phyloP scores from a whole-genome alignment of 2,329 filamentous ascomycete genomes.

The Penicillium sp. region DNA sequence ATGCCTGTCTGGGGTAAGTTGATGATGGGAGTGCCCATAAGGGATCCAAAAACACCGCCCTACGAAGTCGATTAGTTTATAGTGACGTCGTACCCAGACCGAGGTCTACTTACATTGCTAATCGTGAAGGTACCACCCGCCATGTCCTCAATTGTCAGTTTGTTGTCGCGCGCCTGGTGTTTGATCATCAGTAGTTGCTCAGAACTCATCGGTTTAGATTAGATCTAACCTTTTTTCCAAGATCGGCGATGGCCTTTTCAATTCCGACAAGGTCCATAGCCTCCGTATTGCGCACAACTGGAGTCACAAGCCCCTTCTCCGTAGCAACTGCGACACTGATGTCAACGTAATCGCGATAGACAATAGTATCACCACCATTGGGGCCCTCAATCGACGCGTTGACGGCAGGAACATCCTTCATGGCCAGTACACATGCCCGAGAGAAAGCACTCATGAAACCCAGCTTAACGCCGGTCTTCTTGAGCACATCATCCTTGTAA shows the following conservation, averaged over 20 bases:
- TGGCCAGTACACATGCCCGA: slow-evolving; percentile 84
- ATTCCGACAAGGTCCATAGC: slow-evolving; percentile 85
- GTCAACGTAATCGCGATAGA: slow-evolving; percentile 97
- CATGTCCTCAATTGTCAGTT: slow-evolving; percentile 99
- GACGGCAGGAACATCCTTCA: slow-evolving; percentile 91
- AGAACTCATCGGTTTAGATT: neutral
- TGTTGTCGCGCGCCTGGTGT: slow-evolving; percentile 82
- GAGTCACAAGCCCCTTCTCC: slow-evolving; percentile 95
- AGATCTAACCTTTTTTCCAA: slow-evolving; percentile 83
- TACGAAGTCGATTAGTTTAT: slow-evolving; percentile 28
- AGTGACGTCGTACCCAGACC: neutral
- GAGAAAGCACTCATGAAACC: slow-evolving; percentile 99
- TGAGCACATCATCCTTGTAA: slow-evolving; percentile 95
- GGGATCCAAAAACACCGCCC: slow-evolving; percentile 91
- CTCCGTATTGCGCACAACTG: slow-evolving; percentile 93
- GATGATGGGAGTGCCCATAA: slow-evolving; percentile 98
- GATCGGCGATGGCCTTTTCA: slow-evolving; percentile 86
- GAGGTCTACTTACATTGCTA: slow-evolving; percentile 69
- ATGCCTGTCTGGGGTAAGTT: slow-evolving; percentile 85
- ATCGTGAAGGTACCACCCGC: slow-evolving; percentile 98
- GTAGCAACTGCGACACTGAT: slow-evolving; percentile 97
- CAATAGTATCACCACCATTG: slow-evolving; percentile 93
- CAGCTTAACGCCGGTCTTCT: slow-evolving; percentile 95
- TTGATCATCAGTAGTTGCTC: neutral
- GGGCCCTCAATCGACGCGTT: slow-evolving; percentile 98